phyloP scores from a whole-genome alignment of 2,329 filamentous ascomycete genomes.

The Alternaria arbusti region DNA sequence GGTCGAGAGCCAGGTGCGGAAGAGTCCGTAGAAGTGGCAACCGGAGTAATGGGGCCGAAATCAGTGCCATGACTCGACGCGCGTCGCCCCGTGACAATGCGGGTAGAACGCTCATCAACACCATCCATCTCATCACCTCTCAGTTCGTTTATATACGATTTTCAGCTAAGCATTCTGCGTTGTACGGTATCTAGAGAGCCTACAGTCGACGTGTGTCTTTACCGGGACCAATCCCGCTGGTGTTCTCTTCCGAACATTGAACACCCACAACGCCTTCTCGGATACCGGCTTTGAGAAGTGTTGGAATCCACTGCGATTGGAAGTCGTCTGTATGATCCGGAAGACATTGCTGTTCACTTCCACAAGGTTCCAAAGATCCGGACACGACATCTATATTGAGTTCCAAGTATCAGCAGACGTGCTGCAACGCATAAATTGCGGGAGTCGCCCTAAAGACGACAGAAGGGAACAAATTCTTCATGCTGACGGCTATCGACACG shows the following conservation, averaged over 20 bases:
- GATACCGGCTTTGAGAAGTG: neutral
- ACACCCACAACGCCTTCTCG: neutral
- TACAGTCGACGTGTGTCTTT: neutral
- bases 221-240: neutral
- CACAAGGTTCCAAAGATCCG: neutral
- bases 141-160: neutral
- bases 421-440: neutral
- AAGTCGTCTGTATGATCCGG: neutral
- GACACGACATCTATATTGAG: fast-evolving
- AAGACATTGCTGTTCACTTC: neutral
- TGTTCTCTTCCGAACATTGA: neutral
- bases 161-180: neutral
- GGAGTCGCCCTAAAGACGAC: neutral
- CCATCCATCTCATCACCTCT: neutral
- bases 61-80: neutral
- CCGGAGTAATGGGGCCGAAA: neutral
- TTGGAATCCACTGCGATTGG: neutral
- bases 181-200: neutral
- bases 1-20: neutral
- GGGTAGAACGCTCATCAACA: neutral
- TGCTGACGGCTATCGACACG: neutral
- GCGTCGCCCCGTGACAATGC: neutral
- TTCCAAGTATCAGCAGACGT: neutral
- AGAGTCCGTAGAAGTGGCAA: neutral
- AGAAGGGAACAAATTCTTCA: neutral